phyloP scores from a whole-genome alignment of 345 rosid species.

The Hibiscus tridactylites region DNA sequence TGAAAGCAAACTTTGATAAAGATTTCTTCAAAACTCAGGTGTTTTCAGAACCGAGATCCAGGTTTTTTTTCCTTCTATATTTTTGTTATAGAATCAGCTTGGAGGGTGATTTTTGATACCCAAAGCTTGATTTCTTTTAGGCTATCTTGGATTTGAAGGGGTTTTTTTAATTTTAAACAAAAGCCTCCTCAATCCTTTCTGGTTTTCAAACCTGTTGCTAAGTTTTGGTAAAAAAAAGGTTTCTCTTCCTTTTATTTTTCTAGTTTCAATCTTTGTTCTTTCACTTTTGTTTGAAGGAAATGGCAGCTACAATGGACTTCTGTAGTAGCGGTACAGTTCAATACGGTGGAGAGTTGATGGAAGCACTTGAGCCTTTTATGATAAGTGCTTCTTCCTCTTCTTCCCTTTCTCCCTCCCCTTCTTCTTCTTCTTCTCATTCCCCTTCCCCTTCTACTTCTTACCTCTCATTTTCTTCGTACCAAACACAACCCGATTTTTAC shows the following conservation, averaged over 20 bases:
- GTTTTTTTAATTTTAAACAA: constrained; percentile 54
- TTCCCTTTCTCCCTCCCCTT: background rate
- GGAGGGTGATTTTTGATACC: constrained; percentile 67
- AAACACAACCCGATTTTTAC: constrained; percentile 18
- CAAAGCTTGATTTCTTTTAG: constrained; percentile 11
- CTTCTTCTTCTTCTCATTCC: constrained; percentile 23
- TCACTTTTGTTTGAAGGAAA: constrained; percentile 7
- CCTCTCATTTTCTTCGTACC: constrained; percentile 16
- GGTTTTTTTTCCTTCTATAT: constrained; percentile 1
- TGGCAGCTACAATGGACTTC: constrained; percentile 41
- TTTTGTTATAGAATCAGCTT: constrained; percentile 24
- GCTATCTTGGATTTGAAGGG: constrained; percentile 29
- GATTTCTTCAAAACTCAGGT: constrained; percentile 51
- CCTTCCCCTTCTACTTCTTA: constrained; percentile 9
- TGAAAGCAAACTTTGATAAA: constrained; percentile 46
- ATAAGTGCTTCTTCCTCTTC: constrained; percentile 43
- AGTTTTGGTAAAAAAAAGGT: constrained; percentile 45
- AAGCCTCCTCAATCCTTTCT: constrained; percentile 44
- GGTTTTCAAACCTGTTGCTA: constrained; percentile 24
- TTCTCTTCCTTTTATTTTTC: background rate
- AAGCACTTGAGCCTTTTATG: constrained; percentile 87
- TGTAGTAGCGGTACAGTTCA: too few species aligned
- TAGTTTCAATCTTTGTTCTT: background rate
- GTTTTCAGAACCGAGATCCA: constrained; percentile 82
- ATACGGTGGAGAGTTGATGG: constrained; percentile 72